Evolutionary conservation across 2,329 filamentous ascomycete species (phyloP).

Genomic region (Tolypocladium pustulatum): DNA sequence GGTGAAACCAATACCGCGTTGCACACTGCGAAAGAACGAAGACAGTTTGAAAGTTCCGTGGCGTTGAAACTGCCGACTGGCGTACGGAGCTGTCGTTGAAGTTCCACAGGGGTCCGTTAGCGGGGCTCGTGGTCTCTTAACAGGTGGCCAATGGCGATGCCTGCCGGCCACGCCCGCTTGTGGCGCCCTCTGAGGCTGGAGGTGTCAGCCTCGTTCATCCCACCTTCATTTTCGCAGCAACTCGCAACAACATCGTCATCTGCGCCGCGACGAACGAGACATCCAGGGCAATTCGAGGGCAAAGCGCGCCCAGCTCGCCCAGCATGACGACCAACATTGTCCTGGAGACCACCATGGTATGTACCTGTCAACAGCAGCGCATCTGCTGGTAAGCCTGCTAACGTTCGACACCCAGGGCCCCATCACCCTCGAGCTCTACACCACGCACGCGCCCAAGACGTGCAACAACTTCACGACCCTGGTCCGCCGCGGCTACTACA

Average conservation of each 20-base stretch:
- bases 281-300: background rate
- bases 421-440: conserved; percentile 85
- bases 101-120: background rate
- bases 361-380: background rate
- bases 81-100: background rate
- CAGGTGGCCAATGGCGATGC: background rate
- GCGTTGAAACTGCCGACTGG: background rate
- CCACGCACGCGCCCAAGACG: conserved; percentile 74
- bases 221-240: background rate
- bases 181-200: background rate
- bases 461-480: conserved; percentile 83
- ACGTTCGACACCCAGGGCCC: conserved; percentile 47
- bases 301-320: conserved; percentile 23
- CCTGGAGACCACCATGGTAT: conserved; percentile 79
- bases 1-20: background rate
- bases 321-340: conserved; percentile 68
- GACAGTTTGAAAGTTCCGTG: background rate
- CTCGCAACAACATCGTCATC: background rate
- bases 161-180: background rate
- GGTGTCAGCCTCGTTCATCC: conserved; percentile 4
- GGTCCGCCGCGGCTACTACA: conserved; percentile 76
- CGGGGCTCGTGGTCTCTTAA: background rate
- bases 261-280: background rate
- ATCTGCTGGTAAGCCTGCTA: background rate
- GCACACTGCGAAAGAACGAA: background rate